Base-by-base conservation (phyloP, 371 early-diverging fungal species). In the Mucor mucedo region DNA sequence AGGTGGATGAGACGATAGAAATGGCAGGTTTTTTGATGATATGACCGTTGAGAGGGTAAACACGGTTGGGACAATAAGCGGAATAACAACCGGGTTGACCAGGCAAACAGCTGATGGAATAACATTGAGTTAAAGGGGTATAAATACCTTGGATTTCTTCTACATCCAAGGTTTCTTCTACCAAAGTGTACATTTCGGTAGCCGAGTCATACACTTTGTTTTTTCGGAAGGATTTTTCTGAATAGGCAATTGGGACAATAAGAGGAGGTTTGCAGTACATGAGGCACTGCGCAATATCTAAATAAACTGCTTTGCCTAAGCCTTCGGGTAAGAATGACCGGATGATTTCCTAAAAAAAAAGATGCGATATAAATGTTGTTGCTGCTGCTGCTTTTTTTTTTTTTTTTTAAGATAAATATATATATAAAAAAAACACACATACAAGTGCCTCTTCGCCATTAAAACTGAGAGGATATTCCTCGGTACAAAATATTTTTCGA, bases 381-480 rank as follows among this genome's bases (percentile, higher is more conserved):
- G 21, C 21, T 21, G 21, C 21, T 21, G 21, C 21, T n/a, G n/a
- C n/a, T n/a, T n/a, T n/a, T n/a, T n/a, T n/a, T n/a, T n/a, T n/a
- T n/a, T n/a, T 21, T 21, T 21, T 21, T 21, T 21, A 21, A 21
- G 21, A 50, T 14, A 30, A 38, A 56, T n/a, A 44, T 44, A 5
- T 13, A 13, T 5, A 44, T n/a, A 6, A 42, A 42, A 42, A 6
- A 42, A 42, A 45, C 47, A 63, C 69, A 78, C 81, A 63, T 71
- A 78, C 81, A 60, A 78, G 63, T 3, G 75, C 77, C 52, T 81
- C 82, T 62, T 73, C 74, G 27, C 82, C 79, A 28, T 55, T 77
- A 52, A 78, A 81, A 57, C 82, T 81, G 2, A 66, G 45, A 21
- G 82, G 78, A 49, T 81, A 76, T 59, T 78, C 79, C 2, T 63